These are phyloP conservation scores for Phaeosphaeria sp. DNA, from an alignment of 2,329 filamentous ascomycete genomes.

Conservation along the genomic window DNA sequence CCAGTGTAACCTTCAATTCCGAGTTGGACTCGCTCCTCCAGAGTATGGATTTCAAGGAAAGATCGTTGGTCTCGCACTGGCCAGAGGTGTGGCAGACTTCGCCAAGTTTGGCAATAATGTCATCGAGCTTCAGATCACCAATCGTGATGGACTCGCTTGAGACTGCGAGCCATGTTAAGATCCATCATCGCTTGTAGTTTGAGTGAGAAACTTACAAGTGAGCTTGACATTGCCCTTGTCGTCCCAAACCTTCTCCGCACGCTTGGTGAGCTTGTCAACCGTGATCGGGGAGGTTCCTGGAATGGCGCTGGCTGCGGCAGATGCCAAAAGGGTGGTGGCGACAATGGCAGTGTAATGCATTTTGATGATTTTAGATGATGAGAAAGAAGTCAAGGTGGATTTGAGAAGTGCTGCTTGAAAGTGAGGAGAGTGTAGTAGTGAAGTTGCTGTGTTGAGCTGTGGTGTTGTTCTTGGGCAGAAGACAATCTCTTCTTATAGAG, in stretches of 20 bases:
- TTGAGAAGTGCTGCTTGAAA: not conserved
- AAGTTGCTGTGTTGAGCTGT: not conserved
- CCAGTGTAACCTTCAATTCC: conserved; percentile 15
- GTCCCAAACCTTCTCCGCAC: conserved; percentile 11
- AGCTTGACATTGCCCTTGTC: conserved; percentile 16
- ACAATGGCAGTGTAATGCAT: conserved; percentile 11
- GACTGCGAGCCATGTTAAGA: conserved; percentile 22
- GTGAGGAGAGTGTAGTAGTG: not conserved
- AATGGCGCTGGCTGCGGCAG: conserved; percentile 9
- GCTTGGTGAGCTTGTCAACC: conserved; percentile 7
- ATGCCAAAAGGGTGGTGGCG: conserved; percentile 10
- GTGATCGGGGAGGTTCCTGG: conserved; percentile 4
- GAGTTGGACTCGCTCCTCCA: not conserved
- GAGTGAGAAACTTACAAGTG: conserved; percentile 5
- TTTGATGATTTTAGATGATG: not conserved
- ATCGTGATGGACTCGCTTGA: conserved; percentile 31
- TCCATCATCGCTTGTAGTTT: not conserved
- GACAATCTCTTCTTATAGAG: not conserved
- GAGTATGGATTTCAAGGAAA: conserved; percentile 7
- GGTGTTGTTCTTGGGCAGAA: not conserved
- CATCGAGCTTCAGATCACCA: conserved; percentile 14
- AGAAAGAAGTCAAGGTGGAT: not conserved
- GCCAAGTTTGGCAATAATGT: conserved; percentile 14
- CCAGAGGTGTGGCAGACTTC: conserved; percentile 21
- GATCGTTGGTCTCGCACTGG: conserved; percentile 23